These are phyloP conservation scores for Aspergillus cavernicola DNA, from an alignment of 495 filamentous ascomycete species.

Conservation along the genomic window DNA sequence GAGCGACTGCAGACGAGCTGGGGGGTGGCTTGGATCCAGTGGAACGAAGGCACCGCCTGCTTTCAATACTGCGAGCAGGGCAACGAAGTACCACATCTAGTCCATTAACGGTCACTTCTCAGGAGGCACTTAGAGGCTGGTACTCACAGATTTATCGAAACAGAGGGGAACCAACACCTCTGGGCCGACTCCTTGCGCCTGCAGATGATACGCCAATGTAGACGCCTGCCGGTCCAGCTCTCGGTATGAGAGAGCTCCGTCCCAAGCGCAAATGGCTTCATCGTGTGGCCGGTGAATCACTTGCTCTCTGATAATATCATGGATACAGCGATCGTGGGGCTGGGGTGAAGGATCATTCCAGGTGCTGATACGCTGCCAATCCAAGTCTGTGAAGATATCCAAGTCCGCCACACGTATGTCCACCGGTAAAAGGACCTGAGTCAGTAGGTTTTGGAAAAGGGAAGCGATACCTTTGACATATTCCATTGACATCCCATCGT, in stretches of 20 bases:
- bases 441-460: background rate
- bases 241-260: background rate
- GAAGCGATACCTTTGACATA: background rate
- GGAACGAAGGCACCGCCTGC: background rate
- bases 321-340: conserved; percentile 1
- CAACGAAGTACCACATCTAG: background rate
- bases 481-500: background rate
- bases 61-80: background rate
- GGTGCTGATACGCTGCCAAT: background rate
- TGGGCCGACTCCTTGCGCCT: background rate
- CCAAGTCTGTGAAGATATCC: background rate
- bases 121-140: no score
- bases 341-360: background rate
- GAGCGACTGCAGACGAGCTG: background rate
- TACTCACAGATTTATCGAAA: conserved; percentile 2
- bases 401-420: background rate
- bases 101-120: no score
- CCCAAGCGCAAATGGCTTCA: conserved; percentile 3
- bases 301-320: conserved; percentile 3
- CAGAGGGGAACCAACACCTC: conserved; percentile 4
- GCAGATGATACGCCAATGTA: background rate
- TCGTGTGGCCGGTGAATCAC: background rate
- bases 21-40: background rate
- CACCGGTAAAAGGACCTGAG: background rate
- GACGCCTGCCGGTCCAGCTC: background rate